Percentiles rank a stretch among this genome's conserved stretches.
phyloP scores from a whole-genome alignment of 2,329 filamentous ascomycete genomes.

The Paecilomyces fulvus region DNA sequence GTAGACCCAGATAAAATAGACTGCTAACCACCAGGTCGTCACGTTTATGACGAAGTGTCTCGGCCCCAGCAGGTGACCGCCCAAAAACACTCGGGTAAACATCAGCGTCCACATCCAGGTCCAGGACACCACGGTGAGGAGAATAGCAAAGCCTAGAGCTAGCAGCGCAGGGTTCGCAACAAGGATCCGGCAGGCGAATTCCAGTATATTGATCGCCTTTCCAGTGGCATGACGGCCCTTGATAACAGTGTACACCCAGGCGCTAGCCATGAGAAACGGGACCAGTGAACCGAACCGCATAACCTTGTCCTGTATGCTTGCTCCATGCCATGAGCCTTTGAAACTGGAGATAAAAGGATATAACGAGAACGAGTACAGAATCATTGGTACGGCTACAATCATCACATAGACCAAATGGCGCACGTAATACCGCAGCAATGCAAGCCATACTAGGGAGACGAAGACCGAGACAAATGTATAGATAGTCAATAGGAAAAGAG shows the following conservation, averaged over 20 bases:
- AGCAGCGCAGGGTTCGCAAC: conserved; percentile 76
- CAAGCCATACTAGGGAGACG: conserved; percentile 84
- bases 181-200: conserved; percentile 84
- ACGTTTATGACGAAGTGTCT: conserved; percentile 71
- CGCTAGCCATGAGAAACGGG: conserved; percentile 61
- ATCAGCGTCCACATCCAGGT: conserved; percentile 95
- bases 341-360: conserved; percentile 90
- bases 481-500: conserved; percentile 79
- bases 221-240: conserved; percentile 71
- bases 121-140: conserved; percentile 71
- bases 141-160: conserved; percentile 69
- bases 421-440: conserved; percentile 78
- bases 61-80: conserved; percentile 63
- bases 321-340: conserved; percentile 65
- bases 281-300: conserved; percentile 83
- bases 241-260: conserved; percentile 79
- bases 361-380: conserved; percentile 80
- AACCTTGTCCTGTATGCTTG: conserved; percentile 70
- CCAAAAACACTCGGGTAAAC: conserved; percentile 92
- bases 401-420: conserved; percentile 73
- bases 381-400: conserved; percentile 72
- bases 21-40: conserved; percentile 91
- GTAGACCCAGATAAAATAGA: conserved; percentile 86
- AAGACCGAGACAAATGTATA: conserved; percentile 87
- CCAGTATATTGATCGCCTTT: conserved; percentile 78